These are phyloP conservation scores for Zygotorulaspora danielsina DNA, from an alignment of 805 yeast genomes.

Conservation along the genomic window DNA sequence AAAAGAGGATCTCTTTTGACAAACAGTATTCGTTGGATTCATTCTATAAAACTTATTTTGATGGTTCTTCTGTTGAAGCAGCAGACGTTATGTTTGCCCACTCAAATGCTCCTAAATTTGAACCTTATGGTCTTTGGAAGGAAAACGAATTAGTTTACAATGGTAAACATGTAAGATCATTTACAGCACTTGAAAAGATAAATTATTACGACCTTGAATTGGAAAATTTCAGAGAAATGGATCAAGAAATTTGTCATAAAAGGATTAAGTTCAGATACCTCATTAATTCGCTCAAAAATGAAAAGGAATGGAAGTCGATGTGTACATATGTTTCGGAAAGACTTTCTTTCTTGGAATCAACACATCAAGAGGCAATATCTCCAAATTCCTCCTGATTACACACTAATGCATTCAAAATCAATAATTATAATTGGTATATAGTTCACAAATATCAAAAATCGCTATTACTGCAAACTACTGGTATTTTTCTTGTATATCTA, in stretches of 20 bases:
- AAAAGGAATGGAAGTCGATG: conserved; percentile 19
- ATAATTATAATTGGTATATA: too few species aligned
- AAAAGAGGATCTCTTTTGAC: conserved; percentile 16
- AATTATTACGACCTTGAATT: conserved; percentile 29
- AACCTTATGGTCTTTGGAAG: conserved; percentile 32
- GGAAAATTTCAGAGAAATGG: conserved; percentile 25
- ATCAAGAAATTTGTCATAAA: conserved; percentile 22
- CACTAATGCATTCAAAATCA: not conserved
- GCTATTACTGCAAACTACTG: too few species aligned
- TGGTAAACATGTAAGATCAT: conserved; percentile 28
- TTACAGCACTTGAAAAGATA: conserved; percentile 18
- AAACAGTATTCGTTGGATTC: conserved; percentile 19
- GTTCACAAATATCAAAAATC: too few species aligned
- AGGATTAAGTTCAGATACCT: conserved; percentile 23
- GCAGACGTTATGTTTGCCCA: conserved; percentile 35
- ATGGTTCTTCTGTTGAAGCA: conserved; percentile 12
- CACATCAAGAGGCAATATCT: conserved; percentile 23
- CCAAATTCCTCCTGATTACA: not conserved
- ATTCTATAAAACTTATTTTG: conserved; percentile 20
- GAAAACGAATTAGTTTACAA: conserved; percentile 20
- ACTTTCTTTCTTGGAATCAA: conserved; percentile 18
- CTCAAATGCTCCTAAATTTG: conserved; percentile 40
- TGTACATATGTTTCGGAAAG: conserved; percentile 27
- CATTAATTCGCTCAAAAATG: conserved; percentile 14
- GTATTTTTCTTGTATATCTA: too few species aligned